Evolutionary conservation across 768 basidiomycete genomes (phyloP).

Genomic region (Naganishia randhawae): DNA sequence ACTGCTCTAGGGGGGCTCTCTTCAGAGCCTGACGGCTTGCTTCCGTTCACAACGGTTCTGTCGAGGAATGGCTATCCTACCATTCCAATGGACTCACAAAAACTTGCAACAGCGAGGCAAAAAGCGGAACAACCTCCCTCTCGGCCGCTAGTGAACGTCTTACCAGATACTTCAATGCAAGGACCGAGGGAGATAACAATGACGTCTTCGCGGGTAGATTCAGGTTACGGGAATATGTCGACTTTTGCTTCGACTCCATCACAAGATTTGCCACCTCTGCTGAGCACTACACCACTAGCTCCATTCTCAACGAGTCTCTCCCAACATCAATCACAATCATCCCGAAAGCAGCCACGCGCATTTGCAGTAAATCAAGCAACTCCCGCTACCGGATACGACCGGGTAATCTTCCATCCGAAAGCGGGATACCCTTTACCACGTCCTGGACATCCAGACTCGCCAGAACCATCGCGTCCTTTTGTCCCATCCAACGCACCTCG

Average conservation of each 20-base stretch:
- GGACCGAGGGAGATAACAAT: not conserved
- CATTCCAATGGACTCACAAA: not conserved
- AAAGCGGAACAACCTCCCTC: not conserved
- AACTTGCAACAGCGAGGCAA: not conserved
- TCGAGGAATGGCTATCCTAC: not conserved
- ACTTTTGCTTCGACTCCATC: not conserved
- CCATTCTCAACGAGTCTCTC: not conserved
- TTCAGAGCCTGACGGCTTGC: not conserved
- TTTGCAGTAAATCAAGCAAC: constrained; percentile 14
- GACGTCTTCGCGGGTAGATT: not conserved
- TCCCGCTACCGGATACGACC: not conserved
- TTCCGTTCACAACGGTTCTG: not conserved
- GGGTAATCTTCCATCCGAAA: constrained; percentile 4
- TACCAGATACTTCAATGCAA: not conserved
- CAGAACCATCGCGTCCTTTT: not conserved
- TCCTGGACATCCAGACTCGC: constrained; percentile 9
- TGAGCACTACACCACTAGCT: not conserved
- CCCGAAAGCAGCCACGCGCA: not conserved
- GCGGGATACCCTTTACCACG: constrained; percentile 4
- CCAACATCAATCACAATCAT: not conserved
- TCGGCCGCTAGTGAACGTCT: not conserved
- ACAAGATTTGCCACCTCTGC: not conserved
- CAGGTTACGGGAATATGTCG: not conserved
- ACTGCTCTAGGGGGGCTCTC: not conserved
- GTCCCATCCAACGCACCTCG: not conserved